A percentile compares a stretch with the other conserved stretches of the same genome.
Conservation (phyloP, 371 early-diverging fungal genomes). For the Mucor sp. region DNA sequence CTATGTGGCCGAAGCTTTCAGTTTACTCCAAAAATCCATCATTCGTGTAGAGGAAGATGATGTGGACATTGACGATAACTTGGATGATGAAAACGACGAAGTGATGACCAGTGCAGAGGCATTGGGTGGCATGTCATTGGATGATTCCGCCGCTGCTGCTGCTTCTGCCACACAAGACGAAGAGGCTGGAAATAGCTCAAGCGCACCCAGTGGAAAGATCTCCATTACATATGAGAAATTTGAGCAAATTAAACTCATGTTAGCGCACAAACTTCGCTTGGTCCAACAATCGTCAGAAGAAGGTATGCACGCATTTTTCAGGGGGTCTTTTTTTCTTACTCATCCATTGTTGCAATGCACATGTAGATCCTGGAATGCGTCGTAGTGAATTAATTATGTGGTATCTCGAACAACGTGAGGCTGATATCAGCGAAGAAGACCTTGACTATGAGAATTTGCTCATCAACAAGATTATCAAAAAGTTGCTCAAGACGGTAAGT, state of each 20-base stretch:
- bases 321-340: neutral
- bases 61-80: slow-evolving; percentile 66
- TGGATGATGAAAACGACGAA: slow-evolving; percentile 39
- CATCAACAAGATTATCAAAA: slow-evolving; percentile 79
- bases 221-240: slow-evolving; percentile 80
- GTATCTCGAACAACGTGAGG: slow-evolving; percentile 81
- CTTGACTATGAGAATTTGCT: slow-evolving; percentile 66
- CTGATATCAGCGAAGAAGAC: slow-evolving; percentile 75
- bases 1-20: slow-evolving; percentile 93
- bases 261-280: slow-evolving; percentile 68
- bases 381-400: slow-evolving; percentile 77
- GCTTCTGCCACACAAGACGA: slow-evolving; percentile 30
- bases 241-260: slow-evolving; percentile 72
- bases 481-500: slow-evolving; percentile 71
- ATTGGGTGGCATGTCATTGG: slow-evolving; percentile 30
- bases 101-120: slow-evolving; percentile 44
- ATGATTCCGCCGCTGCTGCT: slow-evolving; percentile 15
- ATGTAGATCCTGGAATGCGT: slow-evolving; percentile 58
- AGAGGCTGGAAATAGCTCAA: slow-evolving; percentile 32
- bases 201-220: slow-evolving; percentile 26
- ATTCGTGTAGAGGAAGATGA: slow-evolving; percentile 93
- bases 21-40: slow-evolving; percentile 91
- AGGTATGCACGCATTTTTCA: slow-evolving; percentile 7
- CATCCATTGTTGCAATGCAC: neutral
- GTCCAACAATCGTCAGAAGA: slow-evolving; percentile 37